A percentile compares a stretch with the other conserved stretches of the same genome.
Conservation (phyloP, 805 yeast species). For the Candida railenensis region DNA sequence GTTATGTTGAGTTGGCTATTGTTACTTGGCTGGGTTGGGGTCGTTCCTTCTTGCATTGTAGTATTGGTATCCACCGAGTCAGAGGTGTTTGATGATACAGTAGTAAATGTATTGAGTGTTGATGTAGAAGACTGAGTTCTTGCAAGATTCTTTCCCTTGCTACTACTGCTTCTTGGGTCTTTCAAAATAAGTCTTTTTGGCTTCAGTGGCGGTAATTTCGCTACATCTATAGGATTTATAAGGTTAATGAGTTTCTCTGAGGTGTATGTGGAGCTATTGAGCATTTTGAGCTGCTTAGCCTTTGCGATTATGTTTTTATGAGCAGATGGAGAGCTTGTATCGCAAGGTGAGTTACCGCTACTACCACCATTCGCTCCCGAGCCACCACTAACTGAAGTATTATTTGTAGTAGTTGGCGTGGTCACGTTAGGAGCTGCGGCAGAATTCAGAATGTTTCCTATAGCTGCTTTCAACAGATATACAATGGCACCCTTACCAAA, state of each 20-base stretch:
- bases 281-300: slow-evolving; percentile 23
- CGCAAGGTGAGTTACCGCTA: slow-evolving; percentile 1
- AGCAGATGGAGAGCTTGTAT: slow-evolving; percentile 7
- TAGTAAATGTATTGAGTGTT: slow-evolving; percentile 30
- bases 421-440: slow-evolving; percentile 6
- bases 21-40: neutral
- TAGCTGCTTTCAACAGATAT: slow-evolving; percentile 59
- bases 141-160: slow-evolving; percentile 19
- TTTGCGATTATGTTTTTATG: slow-evolving; percentile 15
- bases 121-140: slow-evolving; percentile 36
- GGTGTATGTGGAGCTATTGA: slow-evolving; percentile 29
- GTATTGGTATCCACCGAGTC: slow-evolving; percentile 15
- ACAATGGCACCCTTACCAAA: slow-evolving; percentile 85
- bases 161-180: slow-evolving; percentile 36
- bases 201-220: slow-evolving; percentile 61
- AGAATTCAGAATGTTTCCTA: slow-evolving; percentile 15
- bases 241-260: slow-evolving; percentile 62
- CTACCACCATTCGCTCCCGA: neutral
- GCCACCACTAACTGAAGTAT: neutral
- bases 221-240: slow-evolving; percentile 73
- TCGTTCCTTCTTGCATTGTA: neutral
- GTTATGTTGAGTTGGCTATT: slow-evolving; percentile 2
- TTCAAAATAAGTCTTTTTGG: slow-evolving; percentile 65
- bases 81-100: slow-evolving; percentile 32
- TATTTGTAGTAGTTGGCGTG: slow-evolving; percentile 2